phyloP scores from a whole-genome alignment of 2,329 filamentous ascomycete genomes.

The Teratosphaeria pseudoeucalypti region DNA sequence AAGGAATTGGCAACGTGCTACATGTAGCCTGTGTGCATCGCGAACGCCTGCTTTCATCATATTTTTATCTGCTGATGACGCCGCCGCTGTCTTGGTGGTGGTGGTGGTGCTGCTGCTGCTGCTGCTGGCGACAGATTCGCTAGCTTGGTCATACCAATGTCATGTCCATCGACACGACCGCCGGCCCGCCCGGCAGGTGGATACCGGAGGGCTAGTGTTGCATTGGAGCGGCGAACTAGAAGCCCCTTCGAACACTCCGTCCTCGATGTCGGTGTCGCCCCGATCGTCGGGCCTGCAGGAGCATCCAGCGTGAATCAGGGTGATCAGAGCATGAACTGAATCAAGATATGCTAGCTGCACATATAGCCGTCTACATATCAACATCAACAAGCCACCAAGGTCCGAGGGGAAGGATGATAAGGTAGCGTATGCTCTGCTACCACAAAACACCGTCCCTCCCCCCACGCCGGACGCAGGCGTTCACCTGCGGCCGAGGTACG shows the following conservation, averaged over 20 bases:
- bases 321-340: too few relatives aligned
- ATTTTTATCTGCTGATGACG: not conserved
- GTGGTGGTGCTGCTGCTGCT: not conserved
- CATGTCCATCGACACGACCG: not conserved
- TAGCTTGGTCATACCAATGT: not conserved
- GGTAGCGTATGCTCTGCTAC: not conserved
- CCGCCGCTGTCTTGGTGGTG: not conserved
- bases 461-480: not conserved
- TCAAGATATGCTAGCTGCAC: not conserved
- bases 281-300: not conserved
- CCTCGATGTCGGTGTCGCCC: not conserved
- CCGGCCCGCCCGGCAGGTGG: not conserved
- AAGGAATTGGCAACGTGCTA: not conserved
- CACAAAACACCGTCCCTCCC: not conserved
- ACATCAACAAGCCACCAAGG: not conserved
- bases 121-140: not conserved
- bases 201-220: not conserved
- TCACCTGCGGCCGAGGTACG: not conserved
- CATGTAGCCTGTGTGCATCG: not conserved
- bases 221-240: not conserved
- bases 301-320: too few relatives aligned
- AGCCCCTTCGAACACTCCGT: not conserved
- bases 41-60: not conserved
- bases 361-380: not conserved
- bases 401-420: not conserved